phyloP scores from a whole-genome alignment of 208 protist genomes.

The Trypanosoma rangeli region DNA sequence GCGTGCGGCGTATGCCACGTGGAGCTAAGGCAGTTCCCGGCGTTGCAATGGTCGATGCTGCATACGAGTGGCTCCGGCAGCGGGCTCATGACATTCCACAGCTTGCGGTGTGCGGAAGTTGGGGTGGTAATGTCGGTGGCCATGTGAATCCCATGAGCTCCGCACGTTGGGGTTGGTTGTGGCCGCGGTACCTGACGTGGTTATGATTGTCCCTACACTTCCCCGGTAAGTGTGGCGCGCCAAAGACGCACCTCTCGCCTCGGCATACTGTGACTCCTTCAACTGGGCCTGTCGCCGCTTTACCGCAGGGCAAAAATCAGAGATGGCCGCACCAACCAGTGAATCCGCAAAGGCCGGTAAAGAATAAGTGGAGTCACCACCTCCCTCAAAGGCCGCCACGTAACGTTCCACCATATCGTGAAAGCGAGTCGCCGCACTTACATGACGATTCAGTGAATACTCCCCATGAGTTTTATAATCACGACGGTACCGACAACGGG shows the following conservation, averaged over 20 bases:
- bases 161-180: not conserved
- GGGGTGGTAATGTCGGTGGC: not conserved
- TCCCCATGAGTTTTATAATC: not conserved
- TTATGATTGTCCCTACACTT: not conserved
- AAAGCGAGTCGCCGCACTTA: conserved; percentile 18
- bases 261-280: conserved; percentile 22
- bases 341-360: conserved; percentile 31
- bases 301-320: conserved; percentile 20
- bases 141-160: not conserved
- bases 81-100: not conserved
- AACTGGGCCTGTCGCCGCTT: conserved; percentile 27
- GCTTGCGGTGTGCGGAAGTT: not conserved
- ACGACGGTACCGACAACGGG: not conserved
- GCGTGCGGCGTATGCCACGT: not conserved
- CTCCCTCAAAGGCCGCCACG: conserved; percentile 16
- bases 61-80: not conserved
- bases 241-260: not conserved
- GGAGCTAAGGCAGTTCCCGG: not conserved
- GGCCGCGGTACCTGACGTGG: not conserved
- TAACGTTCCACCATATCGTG: conserved; percentile 24
- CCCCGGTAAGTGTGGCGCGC: not conserved
- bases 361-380: not conserved
- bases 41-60: not conserved
- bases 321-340: conserved; percentile 28
- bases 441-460: not conserved